These are phyloP conservation scores for Camelina neglecta DNA, from an alignment of 345 rosid species.

Conservation along the genomic window DNA sequence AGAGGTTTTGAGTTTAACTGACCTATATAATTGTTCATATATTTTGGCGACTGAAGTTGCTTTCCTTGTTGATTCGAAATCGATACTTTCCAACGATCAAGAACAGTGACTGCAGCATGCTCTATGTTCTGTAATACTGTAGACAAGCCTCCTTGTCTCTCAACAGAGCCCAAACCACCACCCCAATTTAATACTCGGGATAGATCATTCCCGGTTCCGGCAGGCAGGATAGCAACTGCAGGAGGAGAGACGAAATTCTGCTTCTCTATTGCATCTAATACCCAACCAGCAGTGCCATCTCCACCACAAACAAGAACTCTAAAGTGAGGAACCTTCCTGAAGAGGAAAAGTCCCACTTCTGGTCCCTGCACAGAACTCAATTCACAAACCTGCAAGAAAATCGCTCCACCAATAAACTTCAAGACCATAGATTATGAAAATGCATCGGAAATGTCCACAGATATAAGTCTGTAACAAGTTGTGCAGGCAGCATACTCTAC, in stretches of 20 bases:
- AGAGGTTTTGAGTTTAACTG: constrained; percentile 34
- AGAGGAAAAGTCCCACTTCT: constrained; percentile 79
- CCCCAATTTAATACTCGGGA: constrained; percentile 92
- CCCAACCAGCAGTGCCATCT: constrained; percentile 97
- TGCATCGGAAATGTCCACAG: not conserved
- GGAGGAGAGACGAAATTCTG: constrained; percentile 92
- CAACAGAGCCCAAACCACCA: constrained; percentile 81
- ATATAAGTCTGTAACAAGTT: not conserved
- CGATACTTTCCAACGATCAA: constrained; percentile 86
- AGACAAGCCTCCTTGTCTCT: constrained; percentile 84
- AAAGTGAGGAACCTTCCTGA: constrained; percentile 86
- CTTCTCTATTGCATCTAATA: constrained; percentile 81
- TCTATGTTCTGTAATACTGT: constrained; percentile 73
- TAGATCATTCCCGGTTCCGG: constrained; percentile 98
- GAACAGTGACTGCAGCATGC: constrained; percentile 87
- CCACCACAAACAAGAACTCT: constrained; percentile 95
- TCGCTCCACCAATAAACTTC: constrained; percentile 29
- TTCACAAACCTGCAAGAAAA: constrained; percentile 70
- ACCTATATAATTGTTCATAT: constrained; percentile 94
- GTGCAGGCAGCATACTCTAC: constrained; percentile 44
- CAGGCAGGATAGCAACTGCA: constrained; percentile 90
- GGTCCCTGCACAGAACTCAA: constrained; percentile 81
- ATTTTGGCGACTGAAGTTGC: constrained; percentile 68
- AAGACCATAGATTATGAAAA: not conserved
- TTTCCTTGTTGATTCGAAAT: constrained; percentile 66